These are phyloP conservation scores for Diplosphaera chodatii DNA, from an alignment of 139 green algal genomes.

Conservation along the genomic window DNA sequence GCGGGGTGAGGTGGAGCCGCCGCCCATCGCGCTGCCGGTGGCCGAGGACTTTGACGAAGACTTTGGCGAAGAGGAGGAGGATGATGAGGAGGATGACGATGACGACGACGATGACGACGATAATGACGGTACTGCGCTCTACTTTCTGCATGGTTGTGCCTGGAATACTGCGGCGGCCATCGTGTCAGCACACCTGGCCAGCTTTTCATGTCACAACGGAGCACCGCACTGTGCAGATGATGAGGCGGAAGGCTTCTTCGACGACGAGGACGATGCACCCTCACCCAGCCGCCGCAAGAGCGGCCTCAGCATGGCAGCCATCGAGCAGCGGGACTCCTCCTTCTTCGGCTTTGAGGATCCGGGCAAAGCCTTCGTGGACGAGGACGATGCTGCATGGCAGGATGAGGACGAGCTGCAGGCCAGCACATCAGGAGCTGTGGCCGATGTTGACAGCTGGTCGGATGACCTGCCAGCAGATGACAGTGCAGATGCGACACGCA, in stretches of 20 bases:
- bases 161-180: too few species aligned
- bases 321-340: neutral
- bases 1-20: conserved; percentile 24
- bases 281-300: neutral
- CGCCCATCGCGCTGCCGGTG: conserved; percentile 24
- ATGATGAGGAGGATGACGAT: neutral
- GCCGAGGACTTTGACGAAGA: conserved; percentile 1
- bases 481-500: neutral
- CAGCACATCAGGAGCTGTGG: neutral
- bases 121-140: too few species aligned
- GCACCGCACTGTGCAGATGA: neutral
- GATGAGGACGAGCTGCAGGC: neutral
- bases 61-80: conserved; percentile 1
- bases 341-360: neutral
- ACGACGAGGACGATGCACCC: neutral
- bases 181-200: too few species aligned
- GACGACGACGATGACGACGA: conserved; percentile 6
- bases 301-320: neutral
- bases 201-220: too few species aligned
- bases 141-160: too few species aligned
- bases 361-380: neutral
- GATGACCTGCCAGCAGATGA: neutral
- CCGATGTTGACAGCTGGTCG: neutral
- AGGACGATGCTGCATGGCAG: neutral
- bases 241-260: neutral